Evolutionary conservation across 1,284 basidiomycete genomes (phyloP).

Genomic region (Clitocybe nebularis): DNA sequence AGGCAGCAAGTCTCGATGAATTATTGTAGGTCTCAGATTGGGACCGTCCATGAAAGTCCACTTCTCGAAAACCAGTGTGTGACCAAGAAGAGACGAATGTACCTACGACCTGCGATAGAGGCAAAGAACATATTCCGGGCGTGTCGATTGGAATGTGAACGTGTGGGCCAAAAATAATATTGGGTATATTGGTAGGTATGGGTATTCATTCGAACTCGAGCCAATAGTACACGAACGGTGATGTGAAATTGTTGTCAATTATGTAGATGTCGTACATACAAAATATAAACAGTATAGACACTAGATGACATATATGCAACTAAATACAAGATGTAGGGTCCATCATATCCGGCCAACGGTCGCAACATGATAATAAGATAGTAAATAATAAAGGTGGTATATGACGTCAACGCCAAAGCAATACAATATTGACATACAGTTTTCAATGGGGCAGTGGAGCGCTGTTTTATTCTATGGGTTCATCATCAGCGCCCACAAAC

Average conservation of each 20-base stretch:
- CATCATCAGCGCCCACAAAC: too few species aligned
- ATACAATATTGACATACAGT: background rate
- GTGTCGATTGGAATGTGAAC: background rate
- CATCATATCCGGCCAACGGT: background rate
- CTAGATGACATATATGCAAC: background rate
- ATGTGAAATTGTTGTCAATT: background rate
- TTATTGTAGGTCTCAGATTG: too few species aligned
- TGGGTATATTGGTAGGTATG: background rate
- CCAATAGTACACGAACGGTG: background rate
- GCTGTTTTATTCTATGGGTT: background rate
- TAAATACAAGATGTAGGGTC: background rate
- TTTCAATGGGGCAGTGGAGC: background rate
- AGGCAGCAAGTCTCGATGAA: too few species aligned
- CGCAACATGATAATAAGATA: background rate
- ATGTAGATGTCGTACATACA: background rate
- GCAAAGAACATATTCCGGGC: too few species aligned
- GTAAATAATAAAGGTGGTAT: background rate
- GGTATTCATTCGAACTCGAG: background rate
- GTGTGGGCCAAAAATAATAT: background rate
- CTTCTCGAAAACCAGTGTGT: too few species aligned
- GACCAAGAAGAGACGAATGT: too few species aligned
- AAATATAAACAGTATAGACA: background rate
- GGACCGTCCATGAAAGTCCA: too few species aligned
- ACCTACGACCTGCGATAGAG: too few species aligned
- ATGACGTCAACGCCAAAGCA: background rate